These are phyloP conservation scores for Aspergillus spinulosporus DNA, from an alignment of 2,329 filamentous ascomycete genomes.

Conservation along the genomic window DNA sequence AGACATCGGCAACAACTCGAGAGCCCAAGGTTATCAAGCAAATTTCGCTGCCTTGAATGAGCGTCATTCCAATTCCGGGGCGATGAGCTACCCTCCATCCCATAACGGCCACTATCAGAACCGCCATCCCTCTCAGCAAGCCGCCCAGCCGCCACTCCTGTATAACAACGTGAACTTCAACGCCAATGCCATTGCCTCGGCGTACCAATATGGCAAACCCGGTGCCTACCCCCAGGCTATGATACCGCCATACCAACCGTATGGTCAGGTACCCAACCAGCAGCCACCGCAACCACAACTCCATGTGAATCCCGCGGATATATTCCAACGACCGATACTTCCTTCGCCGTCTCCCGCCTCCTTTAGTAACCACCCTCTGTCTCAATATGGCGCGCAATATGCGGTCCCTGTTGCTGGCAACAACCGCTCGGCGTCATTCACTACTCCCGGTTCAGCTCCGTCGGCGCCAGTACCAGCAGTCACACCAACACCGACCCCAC, in stretches of 20 bases:
- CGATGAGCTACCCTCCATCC: slow-evolving; percentile 46
- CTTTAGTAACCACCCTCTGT: slow-evolving; percentile 24
- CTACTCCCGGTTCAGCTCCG: slow-evolving; percentile 19
- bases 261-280: slow-evolving; percentile 27
- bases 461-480: slow-evolving; percentile 11
- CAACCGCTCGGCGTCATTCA: slow-evolving; percentile 20
- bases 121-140: slow-evolving; percentile 30
- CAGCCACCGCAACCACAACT: slow-evolving; percentile 17
- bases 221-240: slow-evolving; percentile 27
- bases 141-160: slow-evolving; percentile 36
- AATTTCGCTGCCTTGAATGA: slow-evolving; percentile 24
- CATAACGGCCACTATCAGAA: slow-evolving; percentile 41
- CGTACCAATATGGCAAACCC: slow-evolving; percentile 38
- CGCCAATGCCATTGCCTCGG: slow-evolving; percentile 23
- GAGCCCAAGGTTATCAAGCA: slow-evolving; percentile 13
- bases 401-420: slow-evolving; percentile 24
- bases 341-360: slow-evolving; percentile 33
- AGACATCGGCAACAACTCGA: slow-evolving; percentile 13
- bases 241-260: slow-evolving; percentile 34
- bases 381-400: slow-evolving; percentile 34
- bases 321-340: slow-evolving; percentile 35
- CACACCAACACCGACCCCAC: slow-evolving; percentile 18
- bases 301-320: slow-evolving; percentile 36
- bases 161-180: slow-evolving; percentile 34
- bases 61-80: slow-evolving; percentile 31